Base-by-base conservation (phyloP, 2,329 filamentous ascomycete genomes). In the Tolypocladium sp. region DNA sequence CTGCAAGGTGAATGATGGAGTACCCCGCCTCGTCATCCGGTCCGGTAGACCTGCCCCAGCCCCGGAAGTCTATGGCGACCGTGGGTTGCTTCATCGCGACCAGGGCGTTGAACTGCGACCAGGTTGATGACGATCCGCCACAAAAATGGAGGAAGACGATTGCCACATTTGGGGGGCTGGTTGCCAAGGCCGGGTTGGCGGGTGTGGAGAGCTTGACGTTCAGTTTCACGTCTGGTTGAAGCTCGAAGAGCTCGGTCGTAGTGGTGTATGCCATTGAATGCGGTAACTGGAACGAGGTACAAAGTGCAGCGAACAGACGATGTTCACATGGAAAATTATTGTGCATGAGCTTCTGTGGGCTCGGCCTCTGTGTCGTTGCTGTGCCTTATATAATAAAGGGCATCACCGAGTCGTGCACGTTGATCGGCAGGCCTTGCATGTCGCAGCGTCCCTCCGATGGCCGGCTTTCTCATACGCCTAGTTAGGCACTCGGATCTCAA, bases 141-240 rank as follows among this genome's bases (percentile, higher is more conserved):
- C 61, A 62, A n/a, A 59, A 62, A 54, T 62, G 61, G 13, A 62
- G 61, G 20, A 62, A 59, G 13, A 62, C 51, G 35, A 62, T 17
- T 38, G 58, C 57, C 4, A 38, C n/a, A 13, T 40, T 41, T 2
- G 25, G 20, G 17, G 38, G 17, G 25, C 20, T n/a, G 17, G 33
- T 30, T 27, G 37, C 33, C 2, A 17, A 27, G 10, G 53, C 22
- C 13, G n/a, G 4, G 22, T 8, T 12, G 38, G 25, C 20, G 9
- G 57, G 57, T 17, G 25, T 41, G n/a, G 49, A 42, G 46, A 55
- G 22, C 25, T 22, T 8, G 27, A 41, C 51, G 2, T 53, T 13
- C 35, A 58, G 22, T 44, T 27, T 53, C 17, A 54, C 46, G 12
- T 46, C 57, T 55, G 52, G 38, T 22, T 57, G 55, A 27, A 57